Conservation (phyloP, 441 rosid species). For the Euphorbia corollata region DNA sequence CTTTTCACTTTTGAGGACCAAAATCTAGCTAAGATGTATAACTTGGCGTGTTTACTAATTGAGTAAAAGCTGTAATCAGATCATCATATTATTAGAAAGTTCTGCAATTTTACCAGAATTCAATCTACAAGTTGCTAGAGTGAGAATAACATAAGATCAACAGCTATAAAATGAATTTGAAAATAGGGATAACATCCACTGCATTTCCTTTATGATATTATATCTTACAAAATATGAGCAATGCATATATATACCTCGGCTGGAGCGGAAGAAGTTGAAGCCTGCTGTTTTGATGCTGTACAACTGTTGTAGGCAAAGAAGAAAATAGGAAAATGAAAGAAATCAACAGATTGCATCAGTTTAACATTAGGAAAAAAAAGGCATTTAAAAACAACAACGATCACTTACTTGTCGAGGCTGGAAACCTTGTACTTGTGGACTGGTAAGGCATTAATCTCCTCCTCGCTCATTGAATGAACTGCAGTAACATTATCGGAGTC, state of each 20-base stretch:
- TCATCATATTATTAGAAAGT: too few relatives aligned
- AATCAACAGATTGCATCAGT: slow-evolving; percentile 1
- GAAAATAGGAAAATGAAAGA: slow-evolving; percentile 4
- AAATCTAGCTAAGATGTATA: too few relatives aligned
- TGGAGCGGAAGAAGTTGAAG: slow-evolving; percentile 36
- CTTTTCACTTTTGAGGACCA: too few relatives aligned
- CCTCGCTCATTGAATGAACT: slow-evolving; percentile 65
- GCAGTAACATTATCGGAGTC: slow-evolving; percentile 64
- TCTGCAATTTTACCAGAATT: too few relatives aligned
- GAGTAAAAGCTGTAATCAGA: too few relatives aligned
- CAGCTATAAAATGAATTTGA: not conserved
- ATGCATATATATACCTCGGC: slow-evolving; percentile 33
- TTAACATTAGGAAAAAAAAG: not conserved
- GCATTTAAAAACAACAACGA: not conserved
- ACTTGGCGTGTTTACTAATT: too few relatives aligned
- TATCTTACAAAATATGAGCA: not conserved
- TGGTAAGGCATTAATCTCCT: slow-evolving; percentile 79
- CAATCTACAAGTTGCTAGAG: not conserved
- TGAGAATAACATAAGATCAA: not conserved
- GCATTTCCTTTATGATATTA: too few relatives aligned
- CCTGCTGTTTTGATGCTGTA: slow-evolving; percentile 29
- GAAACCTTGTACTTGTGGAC: slow-evolving; percentile 65
- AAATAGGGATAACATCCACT: not conserved
- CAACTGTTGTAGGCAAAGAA: slow-evolving; percentile 23
- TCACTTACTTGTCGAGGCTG: slow-evolving; percentile 45